Conservation (phyloP, 345 rosid genomes). For the Salix koriyanagi region DNA sequence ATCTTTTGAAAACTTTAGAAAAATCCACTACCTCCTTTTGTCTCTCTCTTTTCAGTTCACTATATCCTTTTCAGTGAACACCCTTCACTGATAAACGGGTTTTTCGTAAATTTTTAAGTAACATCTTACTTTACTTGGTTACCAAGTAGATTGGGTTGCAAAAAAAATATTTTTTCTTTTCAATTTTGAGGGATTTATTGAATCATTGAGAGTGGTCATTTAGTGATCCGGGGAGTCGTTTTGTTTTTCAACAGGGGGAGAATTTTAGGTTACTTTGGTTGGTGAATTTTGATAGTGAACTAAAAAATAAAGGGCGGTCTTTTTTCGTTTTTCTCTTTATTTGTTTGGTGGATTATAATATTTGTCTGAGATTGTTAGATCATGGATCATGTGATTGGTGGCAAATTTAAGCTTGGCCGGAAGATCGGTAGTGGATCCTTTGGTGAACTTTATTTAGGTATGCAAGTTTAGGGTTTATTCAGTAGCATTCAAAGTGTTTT, state of each 20-base stretch:
- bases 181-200: background rate
- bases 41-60: background rate
- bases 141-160: background rate
- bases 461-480: background rate
- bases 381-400: conserved; percentile 70
- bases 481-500: background rate
- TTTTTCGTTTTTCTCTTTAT: background rate
- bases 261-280: conserved; percentile 16
- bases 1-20: background rate
- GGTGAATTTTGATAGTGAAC: conserved; percentile 21
- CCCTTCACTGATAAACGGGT: conserved; percentile 16
- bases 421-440: conserved; percentile 96
- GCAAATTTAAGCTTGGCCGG: conserved; percentile 81
- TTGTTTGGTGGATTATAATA: background rate
- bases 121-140: conserved; percentile 13
- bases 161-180: background rate
- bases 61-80: conserved; percentile 1
- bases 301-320: background rate
- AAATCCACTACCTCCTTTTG: background rate
- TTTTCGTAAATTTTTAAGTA: conserved; percentile 21
- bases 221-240: conserved; percentile 17
- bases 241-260: conserved; percentile 12
- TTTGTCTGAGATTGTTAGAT: conserved; percentile 8
- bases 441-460: conserved; percentile 87
- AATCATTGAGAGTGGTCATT: conserved; percentile 13